Conservation (phyloP, 441 rosid genomes). For the Pelargonium cotyledonis region DNA sequence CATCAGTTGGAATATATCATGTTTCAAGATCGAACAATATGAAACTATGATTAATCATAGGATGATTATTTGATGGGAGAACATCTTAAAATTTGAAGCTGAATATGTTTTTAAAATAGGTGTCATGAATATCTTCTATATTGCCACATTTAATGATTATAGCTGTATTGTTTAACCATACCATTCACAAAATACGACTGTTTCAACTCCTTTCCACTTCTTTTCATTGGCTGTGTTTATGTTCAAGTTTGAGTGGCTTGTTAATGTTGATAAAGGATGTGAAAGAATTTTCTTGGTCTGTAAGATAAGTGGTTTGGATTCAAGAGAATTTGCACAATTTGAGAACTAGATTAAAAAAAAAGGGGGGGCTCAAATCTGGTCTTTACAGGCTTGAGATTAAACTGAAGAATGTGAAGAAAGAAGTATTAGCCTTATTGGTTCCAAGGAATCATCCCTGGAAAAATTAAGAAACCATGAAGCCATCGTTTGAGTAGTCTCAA, state of each 20-base stretch:
- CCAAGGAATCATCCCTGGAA: background rate
- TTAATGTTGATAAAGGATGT: background rate
- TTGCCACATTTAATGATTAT: background rate
- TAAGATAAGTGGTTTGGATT: conserved; percentile 4
- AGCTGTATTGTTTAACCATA: background rate
- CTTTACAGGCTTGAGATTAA: background rate
- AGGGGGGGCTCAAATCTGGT: background rate
- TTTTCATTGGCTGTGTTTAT: background rate
- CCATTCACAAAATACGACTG: background rate
- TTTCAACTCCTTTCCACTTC: background rate
- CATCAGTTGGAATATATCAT: background rate
- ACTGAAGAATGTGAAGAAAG: background rate
- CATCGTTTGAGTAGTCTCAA: background rate
- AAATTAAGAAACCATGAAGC: background rate
- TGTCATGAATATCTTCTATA: background rate
- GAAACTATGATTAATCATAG: background rate
- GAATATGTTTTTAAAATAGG: background rate
- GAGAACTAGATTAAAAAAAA: background rate
- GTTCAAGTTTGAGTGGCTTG: conserved; percentile 2
- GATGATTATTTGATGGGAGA: background rate
- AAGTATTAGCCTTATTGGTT: background rate
- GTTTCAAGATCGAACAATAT: background rate
- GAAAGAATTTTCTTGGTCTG: background rate
- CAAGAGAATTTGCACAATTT: conserved; percentile 1
- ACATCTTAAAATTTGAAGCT: conserved; percentile 1